Conservation (phyloP, 225 moss, liverwort and hornwort genomes). For the Climacium dendroides region DNA sequence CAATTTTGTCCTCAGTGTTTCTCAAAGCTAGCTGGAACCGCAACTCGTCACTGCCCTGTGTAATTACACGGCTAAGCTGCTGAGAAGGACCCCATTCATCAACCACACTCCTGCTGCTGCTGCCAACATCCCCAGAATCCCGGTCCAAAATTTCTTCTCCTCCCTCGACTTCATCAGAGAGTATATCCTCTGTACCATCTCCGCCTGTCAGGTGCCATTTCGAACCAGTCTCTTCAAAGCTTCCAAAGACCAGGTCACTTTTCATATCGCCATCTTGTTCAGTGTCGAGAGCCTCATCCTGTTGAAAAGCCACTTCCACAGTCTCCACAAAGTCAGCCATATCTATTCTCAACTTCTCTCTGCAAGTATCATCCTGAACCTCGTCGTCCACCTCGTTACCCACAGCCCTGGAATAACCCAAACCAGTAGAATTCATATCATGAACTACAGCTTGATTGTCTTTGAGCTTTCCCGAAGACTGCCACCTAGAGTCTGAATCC, state of each 20-base stretch:
- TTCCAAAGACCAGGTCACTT: neutral
- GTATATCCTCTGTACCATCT: neutral
- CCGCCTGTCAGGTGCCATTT: neutral
- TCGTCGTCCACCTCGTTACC: neutral
- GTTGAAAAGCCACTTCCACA: neutral
- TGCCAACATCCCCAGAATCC: neutral
- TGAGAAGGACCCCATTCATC: neutral
- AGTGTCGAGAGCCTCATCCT: neutral
- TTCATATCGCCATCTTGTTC: neutral
- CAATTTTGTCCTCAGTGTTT: neutral
- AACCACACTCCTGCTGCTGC: neutral
- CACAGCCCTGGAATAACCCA: neutral
- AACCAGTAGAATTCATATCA: neutral
- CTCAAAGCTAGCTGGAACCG: neutral
- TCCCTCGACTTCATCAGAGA: neutral
- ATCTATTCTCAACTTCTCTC: neutral
- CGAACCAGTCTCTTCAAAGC: neutral
- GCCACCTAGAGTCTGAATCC: slow-evolving; percentile 3
- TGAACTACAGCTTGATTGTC: neutral
- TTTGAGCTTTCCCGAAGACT: neutral
- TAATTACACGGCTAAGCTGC: neutral
- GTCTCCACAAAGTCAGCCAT: neutral
- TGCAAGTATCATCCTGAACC: neutral
- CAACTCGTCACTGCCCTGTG: neutral
- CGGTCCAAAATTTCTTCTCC: neutral